These are phyloP conservation scores for Harringtonia lauricola DNA, from an alignment of 2,329 filamentous ascomycete species.

Conservation along the genomic window DNA sequence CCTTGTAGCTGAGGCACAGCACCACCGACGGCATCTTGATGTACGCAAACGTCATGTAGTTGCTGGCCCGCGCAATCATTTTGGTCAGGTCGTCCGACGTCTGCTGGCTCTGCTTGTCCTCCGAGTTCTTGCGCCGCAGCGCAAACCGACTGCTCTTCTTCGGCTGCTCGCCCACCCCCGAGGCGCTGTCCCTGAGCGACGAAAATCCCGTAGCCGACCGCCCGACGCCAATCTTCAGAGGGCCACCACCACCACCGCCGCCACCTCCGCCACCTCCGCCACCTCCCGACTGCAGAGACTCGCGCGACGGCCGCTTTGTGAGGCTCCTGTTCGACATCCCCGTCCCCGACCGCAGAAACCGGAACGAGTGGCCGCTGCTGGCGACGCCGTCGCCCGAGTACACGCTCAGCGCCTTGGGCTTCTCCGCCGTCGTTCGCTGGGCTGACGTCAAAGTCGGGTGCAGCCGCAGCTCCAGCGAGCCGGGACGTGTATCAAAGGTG, in stretches of 20 bases:
- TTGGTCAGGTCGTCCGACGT: slow-evolving; percentile 83
- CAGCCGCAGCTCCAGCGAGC: slow-evolving; percentile 70
- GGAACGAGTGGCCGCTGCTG: slow-evolving; percentile 30
- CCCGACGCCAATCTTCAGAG: slow-evolving; percentile 28
- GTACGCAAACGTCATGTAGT: slow-evolving; percentile 94
- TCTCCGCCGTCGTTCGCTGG: slow-evolving; percentile 14
- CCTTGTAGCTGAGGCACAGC: slow-evolving; percentile 91
- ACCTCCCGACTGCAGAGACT: slow-evolving; percentile 39
- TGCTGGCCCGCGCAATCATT: slow-evolving; percentile 92
- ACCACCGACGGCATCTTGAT: slow-evolving; percentile 94
- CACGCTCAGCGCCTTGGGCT: slow-evolving; percentile 37
- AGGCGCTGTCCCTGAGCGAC: slow-evolving; percentile 21
- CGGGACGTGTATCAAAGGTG: slow-evolving; percentile 46
- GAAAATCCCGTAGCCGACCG: slow-evolving; percentile 36
- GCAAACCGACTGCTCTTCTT: slow-evolving; percentile 40
- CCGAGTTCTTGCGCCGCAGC: slow-evolving; percentile 34
- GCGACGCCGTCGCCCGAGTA: slow-evolving; percentile 40
- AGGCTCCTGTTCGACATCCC: slow-evolving; percentile 26
- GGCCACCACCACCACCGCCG: too few relatives aligned
- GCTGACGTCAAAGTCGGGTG: slow-evolving; percentile 67
- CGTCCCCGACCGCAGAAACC: slow-evolving; percentile 35
- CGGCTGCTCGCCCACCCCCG: slow-evolving; percentile 15
- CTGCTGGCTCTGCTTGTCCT: slow-evolving; percentile 27
- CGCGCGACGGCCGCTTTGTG: slow-evolving; percentile 42
- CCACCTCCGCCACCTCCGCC: too few relatives aligned